Conservation (phyloP, 108 stramenopile genomes). For the Fragilaria radians region DNA sequence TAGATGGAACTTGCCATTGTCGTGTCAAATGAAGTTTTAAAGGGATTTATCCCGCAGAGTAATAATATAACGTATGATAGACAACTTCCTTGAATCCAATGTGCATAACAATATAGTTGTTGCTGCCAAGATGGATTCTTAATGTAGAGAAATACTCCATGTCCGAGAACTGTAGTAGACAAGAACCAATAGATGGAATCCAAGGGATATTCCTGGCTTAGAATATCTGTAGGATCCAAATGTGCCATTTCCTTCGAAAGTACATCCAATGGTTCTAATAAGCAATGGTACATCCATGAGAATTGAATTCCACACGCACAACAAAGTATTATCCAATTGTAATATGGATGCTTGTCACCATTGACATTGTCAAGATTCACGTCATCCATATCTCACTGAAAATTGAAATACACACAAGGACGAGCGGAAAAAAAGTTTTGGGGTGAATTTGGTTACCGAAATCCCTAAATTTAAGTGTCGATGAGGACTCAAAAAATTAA, state of each 20-base stretch:
- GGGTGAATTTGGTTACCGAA: no score
- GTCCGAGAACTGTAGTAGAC: background rate
- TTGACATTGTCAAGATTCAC: no score
- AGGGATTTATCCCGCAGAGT: constrained; percentile 1
- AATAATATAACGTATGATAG: background rate
- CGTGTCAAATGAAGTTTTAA: constrained; percentile 1
- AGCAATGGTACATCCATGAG: background rate
- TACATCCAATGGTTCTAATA: background rate
- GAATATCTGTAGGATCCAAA: constrained; percentile 4
- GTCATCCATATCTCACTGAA: no score
- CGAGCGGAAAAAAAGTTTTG: no score
- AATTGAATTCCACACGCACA: no score
- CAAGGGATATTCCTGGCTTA: background rate
- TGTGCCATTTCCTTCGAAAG: background rate
- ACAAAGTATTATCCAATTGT: no score
- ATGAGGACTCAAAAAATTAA: no score
- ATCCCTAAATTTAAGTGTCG: no score
- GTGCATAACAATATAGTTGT: background rate
- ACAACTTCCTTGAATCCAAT: constrained; percentile 1
- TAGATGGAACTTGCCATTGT: constrained; percentile 1
- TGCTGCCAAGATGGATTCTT: background rate
- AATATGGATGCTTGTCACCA: no score
- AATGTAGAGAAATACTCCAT: background rate
- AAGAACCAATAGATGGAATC: background rate
- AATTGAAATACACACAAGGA: no score